Evolutionary conservation across 345 rosid species (phyloP).

Genomic region (Linum tenue): DNA sequence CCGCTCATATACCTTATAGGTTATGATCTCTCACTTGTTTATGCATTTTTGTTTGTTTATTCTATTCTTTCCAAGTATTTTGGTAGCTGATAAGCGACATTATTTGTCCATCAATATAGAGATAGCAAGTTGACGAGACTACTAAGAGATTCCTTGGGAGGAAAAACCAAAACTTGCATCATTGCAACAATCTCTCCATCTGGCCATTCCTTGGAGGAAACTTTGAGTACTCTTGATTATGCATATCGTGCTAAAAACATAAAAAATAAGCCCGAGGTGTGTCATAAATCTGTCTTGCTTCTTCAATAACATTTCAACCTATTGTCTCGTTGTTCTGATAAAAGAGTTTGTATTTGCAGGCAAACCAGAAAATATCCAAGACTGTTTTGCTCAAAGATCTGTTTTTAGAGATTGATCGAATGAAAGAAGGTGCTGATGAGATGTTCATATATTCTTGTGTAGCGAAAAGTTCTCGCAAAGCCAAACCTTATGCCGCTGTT

Average conservation of each 20-base stretch:
- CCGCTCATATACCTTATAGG: slow-evolving; percentile 95
- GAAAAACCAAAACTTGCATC: slow-evolving; percentile 93
- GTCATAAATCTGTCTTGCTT: slow-evolving; percentile 14
- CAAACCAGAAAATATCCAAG: slow-evolving; percentile 83
- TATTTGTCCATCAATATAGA: slow-evolving; percentile 31
- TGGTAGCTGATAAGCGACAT: background rate
- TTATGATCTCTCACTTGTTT: slow-evolving; percentile 15
- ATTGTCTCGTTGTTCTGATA: slow-evolving; percentile 12
- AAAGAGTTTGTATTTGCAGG: slow-evolving; percentile 37
- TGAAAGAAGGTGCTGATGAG: slow-evolving; percentile 68
- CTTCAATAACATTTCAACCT: background rate
- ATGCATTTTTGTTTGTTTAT: slow-evolving; percentile 1
- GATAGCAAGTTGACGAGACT: slow-evolving; percentile 96
- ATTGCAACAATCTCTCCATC: slow-evolving; percentile 93
- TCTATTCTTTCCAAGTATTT: background rate
- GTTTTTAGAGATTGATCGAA: slow-evolving; percentile 74
- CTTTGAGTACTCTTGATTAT: slow-evolving; percentile 86
- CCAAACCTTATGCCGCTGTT: slow-evolving; percentile 5
- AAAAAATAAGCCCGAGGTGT: slow-evolving; percentile 89
- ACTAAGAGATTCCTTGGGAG: slow-evolving; percentile 84
- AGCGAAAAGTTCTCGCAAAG: background rate
- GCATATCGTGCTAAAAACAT: slow-evolving; percentile 91
- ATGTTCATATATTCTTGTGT: slow-evolving; percentile 2
- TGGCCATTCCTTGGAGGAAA: slow-evolving; percentile 77
- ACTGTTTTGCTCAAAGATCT: slow-evolving; percentile 80